Evolutionary conservation across 192 early-diverging fungal genomes (phyloP), one percentile per base, ranked within the genome.

Genomic region (Cladochytrium replicatum): DNA sequence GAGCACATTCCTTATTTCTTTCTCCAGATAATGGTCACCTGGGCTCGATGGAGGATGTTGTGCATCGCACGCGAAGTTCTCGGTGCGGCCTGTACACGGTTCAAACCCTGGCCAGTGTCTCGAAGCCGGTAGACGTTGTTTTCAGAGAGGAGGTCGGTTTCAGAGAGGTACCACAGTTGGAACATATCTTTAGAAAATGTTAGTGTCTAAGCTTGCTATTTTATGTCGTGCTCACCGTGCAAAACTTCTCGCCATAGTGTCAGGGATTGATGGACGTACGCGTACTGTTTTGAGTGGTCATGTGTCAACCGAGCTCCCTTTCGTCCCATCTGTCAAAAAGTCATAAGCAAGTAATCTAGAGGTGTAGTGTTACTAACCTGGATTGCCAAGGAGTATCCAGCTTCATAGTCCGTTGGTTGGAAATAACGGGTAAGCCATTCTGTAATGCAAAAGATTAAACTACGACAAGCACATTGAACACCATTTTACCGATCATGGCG

Each of bases 51-150:
- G 44, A 98, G 60, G 38, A 93, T 95, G 4, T 70, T 78, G 54
- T 98, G 94, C 80, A 94, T 94, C 2, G 76, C 77, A 32, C 83
- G 64, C 4, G 83, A 85, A 2, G 92, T 84, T 9, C 77, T 56
- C 19, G 91, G 91, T 29, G 92, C 91, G 32, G 68, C 60, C 57
- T 99, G 96, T 43, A 99, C 84, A 25, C 96, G 85, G 58, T 99
- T 85, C 55, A 97, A 64, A 6, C 96, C 96, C 68, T 99, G 96
- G 6, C 96, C 96, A 6, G 96, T 99, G 58, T 99, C 93, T 28
- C 83, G 67, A 45, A 99, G 74, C 7, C 90, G 75, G 74, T 99
- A 99, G 19, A 69, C 51, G 61, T 89, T 92, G 29, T 53, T 50
- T n/a, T 69, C 68, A 41, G 19, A 51, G 43, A 99, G 63, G 62